phyloP scores from a whole-genome alignment of 495 filamentous ascomycete genomes.

The Xylaria acuta region DNA sequence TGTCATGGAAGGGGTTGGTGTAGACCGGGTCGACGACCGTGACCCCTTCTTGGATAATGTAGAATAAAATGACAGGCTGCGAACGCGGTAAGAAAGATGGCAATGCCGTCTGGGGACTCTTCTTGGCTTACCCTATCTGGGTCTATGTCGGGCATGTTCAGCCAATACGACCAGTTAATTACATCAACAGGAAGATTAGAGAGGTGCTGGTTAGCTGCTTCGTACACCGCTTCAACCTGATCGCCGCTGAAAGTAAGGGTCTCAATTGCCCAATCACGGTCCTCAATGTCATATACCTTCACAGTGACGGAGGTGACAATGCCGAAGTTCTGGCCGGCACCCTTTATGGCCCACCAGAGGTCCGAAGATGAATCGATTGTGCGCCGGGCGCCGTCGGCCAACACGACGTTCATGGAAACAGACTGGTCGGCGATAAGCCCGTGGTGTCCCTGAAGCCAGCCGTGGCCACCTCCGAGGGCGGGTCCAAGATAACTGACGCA shows the following conservation, averaged over 20 bases:
- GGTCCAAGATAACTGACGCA: slow-evolving; percentile 63
- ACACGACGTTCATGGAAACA: slow-evolving; percentile 59
- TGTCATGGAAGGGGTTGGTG: slow-evolving; percentile 51
- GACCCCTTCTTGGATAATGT: slow-evolving; percentile 59
- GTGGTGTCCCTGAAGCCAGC: slow-evolving; percentile 63
- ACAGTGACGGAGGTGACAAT: slow-evolving; percentile 59
- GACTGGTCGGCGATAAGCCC: slow-evolving; percentile 67
- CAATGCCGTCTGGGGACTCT: not conserved
- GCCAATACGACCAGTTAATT: slow-evolving; percentile 60
- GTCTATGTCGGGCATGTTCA: slow-evolving; percentile 50
- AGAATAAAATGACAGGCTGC: slow-evolving; percentile 56
- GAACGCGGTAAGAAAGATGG: slow-evolving; percentile 15
- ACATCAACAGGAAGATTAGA: slow-evolving; percentile 49
- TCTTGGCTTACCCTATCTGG: slow-evolving; percentile 42
- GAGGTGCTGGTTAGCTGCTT: slow-evolving; percentile 52
- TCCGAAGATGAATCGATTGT: slow-evolving; percentile 50
- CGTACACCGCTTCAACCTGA: slow-evolving; percentile 56
- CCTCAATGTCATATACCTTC: slow-evolving; percentile 52
- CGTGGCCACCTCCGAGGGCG: slow-evolving; percentile 67
- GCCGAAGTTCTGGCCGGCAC: slow-evolving; percentile 69
- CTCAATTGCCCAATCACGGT: slow-evolving; percentile 51
- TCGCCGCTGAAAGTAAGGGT: slow-evolving; percentile 55
- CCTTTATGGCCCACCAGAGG: slow-evolving; percentile 63
- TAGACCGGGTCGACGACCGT: slow-evolving; percentile 48
- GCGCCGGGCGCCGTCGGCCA: slow-evolving; percentile 59